Evolutionary conservation across 192 early-diverging fungal species (phyloP).

Genomic region (Coemansia sp.): DNA sequence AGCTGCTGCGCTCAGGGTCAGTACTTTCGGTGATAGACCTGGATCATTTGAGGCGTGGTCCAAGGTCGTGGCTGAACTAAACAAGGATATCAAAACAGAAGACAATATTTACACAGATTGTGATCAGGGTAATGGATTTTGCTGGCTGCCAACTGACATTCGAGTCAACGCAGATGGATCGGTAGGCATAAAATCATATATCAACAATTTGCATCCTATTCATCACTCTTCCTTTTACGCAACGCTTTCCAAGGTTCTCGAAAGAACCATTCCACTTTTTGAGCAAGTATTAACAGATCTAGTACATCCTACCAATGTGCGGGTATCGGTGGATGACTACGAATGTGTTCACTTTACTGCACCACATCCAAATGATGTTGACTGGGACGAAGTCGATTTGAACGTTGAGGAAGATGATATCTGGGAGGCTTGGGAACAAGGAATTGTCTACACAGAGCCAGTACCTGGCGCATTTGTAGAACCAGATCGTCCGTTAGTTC

Average conservation of each 20-base stretch:
- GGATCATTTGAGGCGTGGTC: neutral
- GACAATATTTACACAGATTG: neutral
- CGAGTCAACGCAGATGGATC: conserved; percentile 37
- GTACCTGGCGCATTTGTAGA: conserved; percentile 11
- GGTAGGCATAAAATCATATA: conserved; percentile 57
- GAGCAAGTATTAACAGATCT: conserved; percentile 40
- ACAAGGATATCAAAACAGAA: neutral
- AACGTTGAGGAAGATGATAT: neutral
- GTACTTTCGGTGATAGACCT: neutral
- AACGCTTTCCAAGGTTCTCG: conserved; percentile 46
- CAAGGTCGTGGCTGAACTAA: neutral
- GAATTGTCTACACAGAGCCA: conserved; percentile 22
- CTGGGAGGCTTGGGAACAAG: neutral
- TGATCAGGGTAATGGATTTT: neutral
- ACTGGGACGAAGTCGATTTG: neutral
- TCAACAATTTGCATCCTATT: conserved; percentile 64
- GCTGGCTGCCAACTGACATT: conserved; percentile 65
- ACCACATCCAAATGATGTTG: neutral
- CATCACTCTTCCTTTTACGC: conserved; percentile 46
- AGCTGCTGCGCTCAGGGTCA: neutral
- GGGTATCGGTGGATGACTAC: neutral
- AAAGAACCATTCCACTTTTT: conserved; percentile 58
- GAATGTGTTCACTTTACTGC: conserved; percentile 6
- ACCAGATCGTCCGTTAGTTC: conserved; percentile 15
- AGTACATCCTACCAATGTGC: neutral